Evolutionary conservation across 805 yeast genomes (phyloP).

Genomic region (Starmera caribaea): DNA sequence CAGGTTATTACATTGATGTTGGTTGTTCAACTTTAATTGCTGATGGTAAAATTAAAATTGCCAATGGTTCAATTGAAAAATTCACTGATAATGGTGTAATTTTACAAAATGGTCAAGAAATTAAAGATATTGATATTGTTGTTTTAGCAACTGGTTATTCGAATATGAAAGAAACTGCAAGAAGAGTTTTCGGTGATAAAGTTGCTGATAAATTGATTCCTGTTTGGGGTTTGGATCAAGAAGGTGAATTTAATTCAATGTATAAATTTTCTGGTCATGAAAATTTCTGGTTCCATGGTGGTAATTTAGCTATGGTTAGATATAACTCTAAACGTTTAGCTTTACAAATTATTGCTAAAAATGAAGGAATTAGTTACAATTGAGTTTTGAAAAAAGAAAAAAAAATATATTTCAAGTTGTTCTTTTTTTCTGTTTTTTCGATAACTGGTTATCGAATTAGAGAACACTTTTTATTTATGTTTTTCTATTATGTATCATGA

Average conservation of each 20-base stretch:
- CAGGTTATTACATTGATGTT: slow-evolving; percentile 38
- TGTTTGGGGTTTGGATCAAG: slow-evolving; percentile 33
- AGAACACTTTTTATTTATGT: no score
- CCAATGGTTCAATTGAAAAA: slow-evolving; percentile 25
- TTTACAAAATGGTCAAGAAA: slow-evolving; percentile 27
- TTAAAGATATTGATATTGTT: slow-evolving; percentile 26
- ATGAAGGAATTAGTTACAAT: slow-evolving; percentile 11
- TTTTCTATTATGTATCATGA: no score
- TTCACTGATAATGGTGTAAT: slow-evolving; percentile 29
- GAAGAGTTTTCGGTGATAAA: slow-evolving; percentile 26
- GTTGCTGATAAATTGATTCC: slow-evolving; percentile 27
- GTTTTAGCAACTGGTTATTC: slow-evolving; percentile 37
- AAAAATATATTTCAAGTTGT: no score
- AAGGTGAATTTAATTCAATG: slow-evolving; percentile 30
- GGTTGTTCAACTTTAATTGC: slow-evolving; percentile 31
- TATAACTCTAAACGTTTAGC: slow-evolving; percentile 30
- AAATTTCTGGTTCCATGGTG: slow-evolving; percentile 33
- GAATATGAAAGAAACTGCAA: slow-evolving; percentile 32
- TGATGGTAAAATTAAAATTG: slow-evolving; percentile 28
- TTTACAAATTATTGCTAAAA: slow-evolving; percentile 28
- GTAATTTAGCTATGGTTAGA: slow-evolving; percentile 30
- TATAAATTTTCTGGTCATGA: slow-evolving; percentile 32
- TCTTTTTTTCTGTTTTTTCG: no score
- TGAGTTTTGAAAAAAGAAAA: no score
- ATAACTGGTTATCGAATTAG: no score